Base-by-base conservation (phyloP, 2,329 filamentous ascomycete genomes). In the Aureobasidium zeae region DNA sequence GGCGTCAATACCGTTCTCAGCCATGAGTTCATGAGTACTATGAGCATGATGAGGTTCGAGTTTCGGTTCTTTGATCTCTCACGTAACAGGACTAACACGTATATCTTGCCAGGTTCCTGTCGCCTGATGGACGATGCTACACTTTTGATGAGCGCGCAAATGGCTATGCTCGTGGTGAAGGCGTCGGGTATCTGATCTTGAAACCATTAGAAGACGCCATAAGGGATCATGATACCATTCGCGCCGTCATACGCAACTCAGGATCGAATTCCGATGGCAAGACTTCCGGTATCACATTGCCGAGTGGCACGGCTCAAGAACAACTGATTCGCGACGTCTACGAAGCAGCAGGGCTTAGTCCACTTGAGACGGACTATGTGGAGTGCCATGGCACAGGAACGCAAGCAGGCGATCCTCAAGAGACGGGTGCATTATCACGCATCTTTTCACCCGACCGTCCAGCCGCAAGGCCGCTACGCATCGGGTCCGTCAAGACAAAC, bases 101-200 rank as follows among this genome's bases (percentile, higher is more conserved):
- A 6, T 25, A 25, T 25, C 6, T 25, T 25, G 6, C 6, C 22
- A 25, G 22, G 11, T 25, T 25, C 22, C 22, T 25, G 22, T 25
- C 22, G 11, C 6, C 6, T 6, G 22, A 25, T 11, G 22, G 22
- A 25, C 6, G 11, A 11, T 25, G 22, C 22, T 64, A 58, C 59
- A 55, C 1, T 51, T 79, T 1, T 57, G 53, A 3, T 54, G 39
- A 53, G 55, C 9, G 57, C 2, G 73, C 70, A 0, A 58, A 74
- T 51, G 73, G 71, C 5, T 73, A 66, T 53, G 70, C 63, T 15
- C 63, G 73, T 0, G 72, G 71, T 12, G 75, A 79, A 39, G 74
- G 73, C 0, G 55, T 75, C 9, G 66, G 66, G 0, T 57, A 61
- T 0, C 50, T 79, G 0, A 56, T 77, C 0, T 51, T 79, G 0